A percentile compares a stretch with the other conserved stretches of the same genome.
phyloP scores from a whole-genome alignment of 2,329 filamentous ascomycete genomes.

The Ramularia endophylla region DNA sequence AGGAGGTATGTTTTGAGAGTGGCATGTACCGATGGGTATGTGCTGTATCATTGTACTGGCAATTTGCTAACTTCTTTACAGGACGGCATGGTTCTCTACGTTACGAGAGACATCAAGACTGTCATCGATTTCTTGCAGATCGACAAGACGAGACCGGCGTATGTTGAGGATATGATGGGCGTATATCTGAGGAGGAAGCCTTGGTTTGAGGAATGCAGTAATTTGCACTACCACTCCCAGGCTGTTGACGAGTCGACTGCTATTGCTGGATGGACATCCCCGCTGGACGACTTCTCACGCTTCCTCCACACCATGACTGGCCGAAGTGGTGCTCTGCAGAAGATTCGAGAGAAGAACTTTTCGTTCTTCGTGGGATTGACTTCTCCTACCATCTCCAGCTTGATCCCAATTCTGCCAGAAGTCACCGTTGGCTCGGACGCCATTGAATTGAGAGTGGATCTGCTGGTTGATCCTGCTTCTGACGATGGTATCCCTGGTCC shows the following conservation, averaged over 20 bases:
- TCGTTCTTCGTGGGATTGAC: conserved; percentile 95
- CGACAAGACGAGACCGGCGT: conserved; percentile 87
- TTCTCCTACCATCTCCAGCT: conserved; percentile 63
- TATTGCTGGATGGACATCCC: conserved; percentile 29
- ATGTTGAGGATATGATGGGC: conserved; percentile 83
- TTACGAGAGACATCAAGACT: conserved; percentile 80
- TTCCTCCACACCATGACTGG: conserved; percentile 68
- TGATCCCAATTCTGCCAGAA: conserved; percentile 59
- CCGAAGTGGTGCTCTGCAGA: conserved; percentile 46
- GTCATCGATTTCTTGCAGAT: conserved; percentile 83
- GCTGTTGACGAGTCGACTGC: conserved; percentile 42
- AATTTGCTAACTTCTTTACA: neutral
- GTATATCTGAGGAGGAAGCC: conserved; percentile 86
- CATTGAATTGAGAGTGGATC: conserved; percentile 87
- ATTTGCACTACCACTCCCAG: conserved; percentile 86
- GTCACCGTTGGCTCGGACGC: conserved; percentile 84
- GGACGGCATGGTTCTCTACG: conserved; percentile 78
- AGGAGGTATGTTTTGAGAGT: conserved; percentile 46
- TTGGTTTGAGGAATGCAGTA: conserved; percentile 91
- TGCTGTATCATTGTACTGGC: neutral
- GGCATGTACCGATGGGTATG: too few relatives aligned
- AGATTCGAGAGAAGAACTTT: conserved; percentile 58
- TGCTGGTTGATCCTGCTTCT: conserved; percentile 66
- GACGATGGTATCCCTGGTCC: conserved; percentile 53
- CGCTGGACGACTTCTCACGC: conserved; percentile 58